Evolutionary conservation across 345 rosid genomes (phyloP).

Genomic region (Aquilaria yunnanensis): DNA sequence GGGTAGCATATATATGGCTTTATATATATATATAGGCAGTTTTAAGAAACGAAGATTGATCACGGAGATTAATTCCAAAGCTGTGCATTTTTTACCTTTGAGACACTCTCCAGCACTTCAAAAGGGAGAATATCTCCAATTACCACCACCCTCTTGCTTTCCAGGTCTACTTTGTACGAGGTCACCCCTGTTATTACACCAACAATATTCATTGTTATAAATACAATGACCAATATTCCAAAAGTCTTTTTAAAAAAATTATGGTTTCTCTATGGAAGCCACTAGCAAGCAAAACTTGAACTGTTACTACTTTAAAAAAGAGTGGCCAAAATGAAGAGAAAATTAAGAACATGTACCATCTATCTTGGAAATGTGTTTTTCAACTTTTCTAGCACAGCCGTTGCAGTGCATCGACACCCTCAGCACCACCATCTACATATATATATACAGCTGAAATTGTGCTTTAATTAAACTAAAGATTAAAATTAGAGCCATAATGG

Average conservation of each 20-base stretch:
- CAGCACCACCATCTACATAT: conserved; percentile 64
- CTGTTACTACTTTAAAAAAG: not conserved
- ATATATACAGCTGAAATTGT: not conserved
- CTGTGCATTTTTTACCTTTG: conserved; percentile 79
- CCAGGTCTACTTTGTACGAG: conserved; percentile 84
- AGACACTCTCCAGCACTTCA: conserved; percentile 76
- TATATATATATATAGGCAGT: not conserved
- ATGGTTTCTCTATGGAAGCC: not conserved
- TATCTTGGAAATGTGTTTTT: conserved; percentile 81
- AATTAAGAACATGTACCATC: conserved; percentile 40
- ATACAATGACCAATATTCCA: too few species aligned
- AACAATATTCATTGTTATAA: not conserved
- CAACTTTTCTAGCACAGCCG: conserved; percentile 89
- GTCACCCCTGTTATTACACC: conserved; percentile 56
- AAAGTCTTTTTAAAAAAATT: not conserved
- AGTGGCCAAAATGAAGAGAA: not conserved
- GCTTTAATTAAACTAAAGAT: too few species aligned
- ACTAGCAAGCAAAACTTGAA: not conserved
- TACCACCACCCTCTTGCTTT: conserved; percentile 84
- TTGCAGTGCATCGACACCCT: conserved; percentile 87
- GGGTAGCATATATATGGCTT: not conserved
- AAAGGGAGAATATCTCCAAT: conserved; percentile 67
- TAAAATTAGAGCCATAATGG: not conserved
- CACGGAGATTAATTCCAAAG: conserved; percentile 44
- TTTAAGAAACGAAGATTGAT: not conserved